Conservation (phyloP, 2,329 filamentous ascomycete genomes). For the Clonostachys chloroleuca region DNA sequence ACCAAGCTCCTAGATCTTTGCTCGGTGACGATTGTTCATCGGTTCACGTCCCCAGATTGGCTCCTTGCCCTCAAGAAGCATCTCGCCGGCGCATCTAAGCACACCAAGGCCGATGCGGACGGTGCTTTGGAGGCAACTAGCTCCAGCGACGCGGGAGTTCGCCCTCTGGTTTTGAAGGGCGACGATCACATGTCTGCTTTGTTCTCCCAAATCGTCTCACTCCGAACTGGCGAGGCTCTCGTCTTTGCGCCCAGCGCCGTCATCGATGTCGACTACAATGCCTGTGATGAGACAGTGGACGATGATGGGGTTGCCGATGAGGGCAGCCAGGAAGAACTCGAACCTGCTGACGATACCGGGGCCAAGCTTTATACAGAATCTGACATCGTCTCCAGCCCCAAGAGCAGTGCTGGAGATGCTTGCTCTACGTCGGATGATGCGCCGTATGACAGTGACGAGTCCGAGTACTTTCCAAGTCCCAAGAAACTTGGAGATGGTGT, state of each 20-base stretch:
- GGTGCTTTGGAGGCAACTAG: background rate
- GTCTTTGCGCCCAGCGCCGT: constrained; percentile 40
- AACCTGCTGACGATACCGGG: too few relatives aligned
- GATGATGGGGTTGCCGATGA: background rate
- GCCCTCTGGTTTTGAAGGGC: background rate
- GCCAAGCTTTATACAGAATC: too few relatives aligned
- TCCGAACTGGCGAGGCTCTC: constrained; percentile 38
- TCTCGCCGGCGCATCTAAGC: constrained; percentile 29
- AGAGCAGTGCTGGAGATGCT: too few relatives aligned
- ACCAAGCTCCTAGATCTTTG: constrained; percentile 66
- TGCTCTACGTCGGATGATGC: too few relatives aligned
- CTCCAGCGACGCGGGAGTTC: background rate
- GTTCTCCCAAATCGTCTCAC: constrained; percentile 33
- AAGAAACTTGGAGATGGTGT: constrained; percentile 26
- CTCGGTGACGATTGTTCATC: constrained; percentile 67
- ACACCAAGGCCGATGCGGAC: background rate
- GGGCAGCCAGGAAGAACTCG: background rate
- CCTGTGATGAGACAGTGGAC: background rate
- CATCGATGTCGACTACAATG: constrained; percentile 8
- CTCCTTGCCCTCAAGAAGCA: constrained; percentile 35
- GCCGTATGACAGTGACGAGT: too few relatives aligned
- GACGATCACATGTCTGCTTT: constrained; percentile 14
- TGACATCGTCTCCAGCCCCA: too few relatives aligned
- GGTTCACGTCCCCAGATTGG: constrained; percentile 66
- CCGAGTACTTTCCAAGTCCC: background rate